Evolutionary conservation across 2,329 filamentous ascomycete species (phyloP).

Genomic region (Diaporthe citri): DNA sequence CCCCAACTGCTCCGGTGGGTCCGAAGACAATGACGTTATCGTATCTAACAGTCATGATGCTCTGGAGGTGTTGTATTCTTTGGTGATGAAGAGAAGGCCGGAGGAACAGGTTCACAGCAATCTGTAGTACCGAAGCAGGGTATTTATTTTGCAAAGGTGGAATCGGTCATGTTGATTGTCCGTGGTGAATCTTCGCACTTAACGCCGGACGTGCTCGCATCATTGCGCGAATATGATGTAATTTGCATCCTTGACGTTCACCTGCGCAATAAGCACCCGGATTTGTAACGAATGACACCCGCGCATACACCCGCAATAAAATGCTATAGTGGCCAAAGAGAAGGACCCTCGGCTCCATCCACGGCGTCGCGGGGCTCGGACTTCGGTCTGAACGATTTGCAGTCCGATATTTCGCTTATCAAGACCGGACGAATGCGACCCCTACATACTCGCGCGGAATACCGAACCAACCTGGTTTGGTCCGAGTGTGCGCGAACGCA

Average conservation of each 20-base stretch:
- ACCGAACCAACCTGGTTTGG: background rate
- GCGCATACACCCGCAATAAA: too few relatives aligned
- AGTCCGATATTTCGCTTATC: background rate
- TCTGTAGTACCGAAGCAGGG: background rate
- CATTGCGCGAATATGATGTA: background rate
- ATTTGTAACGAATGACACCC: background rate
- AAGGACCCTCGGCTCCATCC: background rate
- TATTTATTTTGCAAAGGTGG: conserved; percentile 1
- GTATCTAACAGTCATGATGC: conserved; percentile 41
- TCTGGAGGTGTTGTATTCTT: background rate
- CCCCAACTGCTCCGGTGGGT: conserved; percentile 60
- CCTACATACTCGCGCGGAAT: background rate
- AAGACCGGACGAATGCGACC: background rate
- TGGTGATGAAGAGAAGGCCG: background rate
- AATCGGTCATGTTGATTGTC: background rate
- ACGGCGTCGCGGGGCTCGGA: background rate
- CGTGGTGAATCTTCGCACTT: background rate
- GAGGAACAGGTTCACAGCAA: background rate
- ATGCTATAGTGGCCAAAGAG: background rate
- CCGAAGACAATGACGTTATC: conserved; percentile 60
- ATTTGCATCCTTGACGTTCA: background rate
- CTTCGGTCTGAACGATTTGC: background rate
- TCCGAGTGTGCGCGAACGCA: background rate
- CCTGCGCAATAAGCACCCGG: background rate
- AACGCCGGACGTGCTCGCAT: background rate